Evolutionary conservation across 2,329 filamentous ascomycete genomes (phyloP), one percentile per base, ranked within the genome.

Genomic region (Claviceps lovelessii): DNA sequence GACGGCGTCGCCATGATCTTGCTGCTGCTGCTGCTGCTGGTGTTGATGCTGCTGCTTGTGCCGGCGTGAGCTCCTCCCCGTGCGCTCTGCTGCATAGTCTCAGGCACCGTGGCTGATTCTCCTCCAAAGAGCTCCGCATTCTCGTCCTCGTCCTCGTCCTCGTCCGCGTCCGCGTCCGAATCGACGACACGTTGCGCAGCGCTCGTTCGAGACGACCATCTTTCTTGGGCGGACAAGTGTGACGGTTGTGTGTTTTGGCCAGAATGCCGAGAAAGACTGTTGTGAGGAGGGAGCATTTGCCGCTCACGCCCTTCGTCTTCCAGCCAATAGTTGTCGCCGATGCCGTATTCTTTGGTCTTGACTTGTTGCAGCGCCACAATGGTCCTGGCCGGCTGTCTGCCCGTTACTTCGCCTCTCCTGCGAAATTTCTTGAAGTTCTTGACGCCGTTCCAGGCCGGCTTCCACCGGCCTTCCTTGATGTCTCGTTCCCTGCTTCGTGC

Each of bases 401-500:
- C 72, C 2, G 63, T 58, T 6, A 60, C 60, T 23, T 78, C 78
- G 29, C 80, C 83, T 53, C 80, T 75, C 54, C 75, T 76, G 28
- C 77, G 76, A 64, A 98, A 98, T 62, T 82, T 86, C 68, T 98
- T 98, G 73, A 95, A 98, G 65, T 98, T 97, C 69, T 89, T 91
- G 47, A 91, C 79, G 0, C 91, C 93, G 65, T 96, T 95, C 93
- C 93, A 98, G 44, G 77, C 77, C 0, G 88, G 83, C 60, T 96
- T 81, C 90, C 91, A 96, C 45, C 88, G 77, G 5, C 76, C 75
- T 47, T 74, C 72, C 1, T 70, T 73, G 48, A 76, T 67, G 23
- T 79, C 76, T 55, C 74, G 70, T n/a, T 83, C 80, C 58, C 62
- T 60, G 57, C 61, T 68, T 54, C 60, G 65, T 35, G 60, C 55